Conservation (phyloP, 495 filamentous ascomycete species). For the Penicillium pancosmium region DNA sequence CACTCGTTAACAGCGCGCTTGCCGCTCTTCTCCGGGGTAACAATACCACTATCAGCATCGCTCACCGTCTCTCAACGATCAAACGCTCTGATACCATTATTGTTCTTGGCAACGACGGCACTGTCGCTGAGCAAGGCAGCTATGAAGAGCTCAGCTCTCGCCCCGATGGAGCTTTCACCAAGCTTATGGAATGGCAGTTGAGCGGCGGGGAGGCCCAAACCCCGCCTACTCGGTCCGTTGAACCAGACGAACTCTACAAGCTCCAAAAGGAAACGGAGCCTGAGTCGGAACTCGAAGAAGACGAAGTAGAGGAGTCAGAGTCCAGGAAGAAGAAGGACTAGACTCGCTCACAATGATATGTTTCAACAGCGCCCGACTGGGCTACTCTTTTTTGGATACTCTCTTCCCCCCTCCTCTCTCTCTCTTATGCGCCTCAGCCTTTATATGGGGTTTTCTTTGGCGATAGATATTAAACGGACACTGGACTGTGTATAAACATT, state of each 20-base stretch:
- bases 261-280: constrained; percentile 33
- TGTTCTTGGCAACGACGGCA: constrained; percentile 79
- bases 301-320: constrained; percentile 20
- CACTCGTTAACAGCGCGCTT: constrained; percentile 88
- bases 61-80: constrained; percentile 93
- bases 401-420: constrained; percentile 15
- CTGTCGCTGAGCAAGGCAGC: constrained; percentile 85
- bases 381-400: constrained; percentile 11
- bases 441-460: constrained; percentile 13
- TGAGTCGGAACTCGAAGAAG: constrained; percentile 28
- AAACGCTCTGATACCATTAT: constrained; percentile 93
- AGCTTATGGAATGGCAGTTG: constrained; percentile 99
- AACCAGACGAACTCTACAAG: constrained; percentile 40
- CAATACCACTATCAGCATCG: constrained; percentile 96
- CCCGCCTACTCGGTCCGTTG: constrained; percentile 27
- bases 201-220: constrained; percentile 68
- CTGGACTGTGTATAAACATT: constrained; percentile 23
- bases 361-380: neutral
- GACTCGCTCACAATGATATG: neutral
- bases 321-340: constrained; percentile 29
- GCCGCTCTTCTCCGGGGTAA: constrained; percentile 76
- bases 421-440: constrained; percentile 8
- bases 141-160: constrained; percentile 72
- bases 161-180: constrained; percentile 79
- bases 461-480: constrained; percentile 23